Percentiles rank a stretch among this genome's conserved stretches.
Evolutionary conservation across 176 grass and related monocot genomes (phyloP).

Genomic region (Tuctoria greenei): DNA sequence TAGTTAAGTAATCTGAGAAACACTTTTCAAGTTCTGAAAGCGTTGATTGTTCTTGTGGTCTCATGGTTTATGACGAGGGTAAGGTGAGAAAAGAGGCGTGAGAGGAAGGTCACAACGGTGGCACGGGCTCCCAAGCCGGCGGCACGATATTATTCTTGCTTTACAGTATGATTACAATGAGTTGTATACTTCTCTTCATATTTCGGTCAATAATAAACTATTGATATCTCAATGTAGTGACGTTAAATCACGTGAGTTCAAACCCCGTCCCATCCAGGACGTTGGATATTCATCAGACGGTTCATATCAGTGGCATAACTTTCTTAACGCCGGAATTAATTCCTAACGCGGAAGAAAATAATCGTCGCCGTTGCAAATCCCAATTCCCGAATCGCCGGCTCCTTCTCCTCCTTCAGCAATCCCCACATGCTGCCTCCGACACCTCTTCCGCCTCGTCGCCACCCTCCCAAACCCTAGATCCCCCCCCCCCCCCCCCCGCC

Average conservation of each 20-base stretch:
- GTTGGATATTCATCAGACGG: neutral
- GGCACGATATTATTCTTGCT: too few species aligned
- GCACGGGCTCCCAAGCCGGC: too few species aligned
- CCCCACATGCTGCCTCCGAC: neutral
- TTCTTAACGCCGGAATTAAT: neutral
- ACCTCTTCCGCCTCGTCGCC: conserved; percentile 21
- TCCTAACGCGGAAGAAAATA: neutral
- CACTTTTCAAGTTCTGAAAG: too few species aligned
- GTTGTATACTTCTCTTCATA: too few species aligned
- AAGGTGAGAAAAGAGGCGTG: too few species aligned
- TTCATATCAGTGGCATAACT: neutral
- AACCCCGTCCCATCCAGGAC: neutral
- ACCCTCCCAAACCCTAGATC: conserved; percentile 40
- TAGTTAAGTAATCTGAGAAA: too few species aligned
- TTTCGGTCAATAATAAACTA: too few species aligned
- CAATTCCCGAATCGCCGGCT: conserved; percentile 15
- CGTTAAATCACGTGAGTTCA: neutral
- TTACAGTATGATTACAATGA: too few species aligned
- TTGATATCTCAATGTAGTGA: too few species aligned
- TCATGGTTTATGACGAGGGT: too few species aligned
- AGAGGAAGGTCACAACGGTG: too few species aligned
- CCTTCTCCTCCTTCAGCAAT: neutral
- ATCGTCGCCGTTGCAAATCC: conserved; percentile 36
- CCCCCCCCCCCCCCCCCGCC: neutral
- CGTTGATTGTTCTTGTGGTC: too few species aligned